Evolutionary conservation across 2,329 filamentous ascomycete genomes (phyloP).

Genomic region (Colletotrichum eremochloae): DNA sequence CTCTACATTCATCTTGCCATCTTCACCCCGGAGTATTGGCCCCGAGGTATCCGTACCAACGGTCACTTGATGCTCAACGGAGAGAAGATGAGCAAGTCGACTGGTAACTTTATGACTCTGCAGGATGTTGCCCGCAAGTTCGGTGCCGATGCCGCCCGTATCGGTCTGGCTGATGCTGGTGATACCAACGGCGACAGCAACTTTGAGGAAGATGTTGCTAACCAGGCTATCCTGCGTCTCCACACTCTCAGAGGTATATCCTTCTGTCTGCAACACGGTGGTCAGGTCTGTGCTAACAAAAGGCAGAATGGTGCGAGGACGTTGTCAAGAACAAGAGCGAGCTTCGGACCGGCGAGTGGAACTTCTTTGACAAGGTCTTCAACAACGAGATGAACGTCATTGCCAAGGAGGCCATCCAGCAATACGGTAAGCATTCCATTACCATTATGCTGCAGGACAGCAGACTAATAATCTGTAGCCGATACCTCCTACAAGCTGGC

Average conservation of each 20-base stretch:
- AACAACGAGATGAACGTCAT: constrained; percentile 92
- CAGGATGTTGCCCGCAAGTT: constrained; percentile 90
- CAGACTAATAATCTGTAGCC: constrained; percentile 15
- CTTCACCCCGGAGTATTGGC: constrained; percentile 91
- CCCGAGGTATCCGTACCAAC: constrained; percentile 86
- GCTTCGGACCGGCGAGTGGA: constrained; percentile 81
- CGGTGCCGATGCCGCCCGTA: constrained; percentile 90
- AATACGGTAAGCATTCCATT: constrained; percentile 66
- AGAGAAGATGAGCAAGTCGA: constrained; percentile 98
- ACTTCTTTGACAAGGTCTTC: constrained; percentile 91
- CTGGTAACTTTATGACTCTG: constrained; percentile 96
- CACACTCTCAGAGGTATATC: constrained; percentile 61
- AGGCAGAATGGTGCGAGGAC: constrained; percentile 88
- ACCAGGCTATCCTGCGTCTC: constrained; percentile 89
- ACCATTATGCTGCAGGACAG: neutral
- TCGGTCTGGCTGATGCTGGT: constrained; percentile 93
- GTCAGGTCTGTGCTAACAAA: constrained; percentile 52
- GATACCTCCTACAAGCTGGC: constrained; percentile 71
- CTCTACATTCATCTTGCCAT: constrained; percentile 90
- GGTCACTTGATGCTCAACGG: constrained; percentile 95
- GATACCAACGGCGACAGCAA: constrained; percentile 97
- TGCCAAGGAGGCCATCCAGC: constrained; percentile 80
- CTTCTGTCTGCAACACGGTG: neutral
- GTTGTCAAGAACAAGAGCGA: constrained; percentile 77
- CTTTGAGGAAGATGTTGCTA: constrained; percentile 95